Percentiles rank a stretch among this genome's conserved stretches.
Conservation (phyloP, 768 basidiomycete genomes). For the Collybiopsis confluens region DNA sequence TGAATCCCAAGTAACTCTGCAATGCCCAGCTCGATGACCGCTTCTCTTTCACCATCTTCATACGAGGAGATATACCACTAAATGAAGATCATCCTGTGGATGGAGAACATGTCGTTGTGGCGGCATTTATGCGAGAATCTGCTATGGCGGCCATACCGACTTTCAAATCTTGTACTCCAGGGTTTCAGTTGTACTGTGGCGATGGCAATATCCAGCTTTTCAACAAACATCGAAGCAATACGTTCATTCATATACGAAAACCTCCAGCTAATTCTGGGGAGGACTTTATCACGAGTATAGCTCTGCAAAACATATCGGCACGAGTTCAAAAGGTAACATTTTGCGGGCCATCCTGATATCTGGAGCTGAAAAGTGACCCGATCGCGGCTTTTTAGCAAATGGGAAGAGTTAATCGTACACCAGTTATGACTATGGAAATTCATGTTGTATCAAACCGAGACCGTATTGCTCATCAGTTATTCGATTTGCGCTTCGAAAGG, state of each 20-base stretch:
- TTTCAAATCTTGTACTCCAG: constrained; percentile 45
- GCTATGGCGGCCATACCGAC: constrained; percentile 23
- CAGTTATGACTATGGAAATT: constrained; percentile 52
- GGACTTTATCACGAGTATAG: constrained; percentile 56
- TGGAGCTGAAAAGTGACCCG: not conserved
- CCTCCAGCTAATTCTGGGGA: constrained; percentile 39
- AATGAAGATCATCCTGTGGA: constrained; percentile 51
- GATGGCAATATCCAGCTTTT: constrained; percentile 58
- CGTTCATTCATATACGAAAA: constrained; percentile 55
- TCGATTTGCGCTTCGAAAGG: constrained; percentile 68
- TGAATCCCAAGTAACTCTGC: not conserved
- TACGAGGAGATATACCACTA: constrained; percentile 55
- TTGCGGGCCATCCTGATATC: not conserved
- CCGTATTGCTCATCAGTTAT: constrained; percentile 59
- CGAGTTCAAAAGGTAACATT: constrained; percentile 45
- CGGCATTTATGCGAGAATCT: constrained; percentile 22
- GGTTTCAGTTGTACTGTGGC: constrained; percentile 53
- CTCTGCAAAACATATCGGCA: constrained; percentile 55
- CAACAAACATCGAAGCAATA: constrained; percentile 45
- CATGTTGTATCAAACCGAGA: constrained; percentile 71
- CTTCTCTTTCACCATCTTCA: constrained; percentile 61
- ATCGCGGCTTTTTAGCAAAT: constrained; percentile 44
- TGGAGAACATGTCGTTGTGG: constrained; percentile 53
- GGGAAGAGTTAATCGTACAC: constrained; percentile 49
- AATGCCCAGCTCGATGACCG: constrained; percentile 50